These are phyloP conservation scores for Diaporthe destruens DNA, from an alignment of 2,329 filamentous ascomycete species.

Conservation along the genomic window DNA sequence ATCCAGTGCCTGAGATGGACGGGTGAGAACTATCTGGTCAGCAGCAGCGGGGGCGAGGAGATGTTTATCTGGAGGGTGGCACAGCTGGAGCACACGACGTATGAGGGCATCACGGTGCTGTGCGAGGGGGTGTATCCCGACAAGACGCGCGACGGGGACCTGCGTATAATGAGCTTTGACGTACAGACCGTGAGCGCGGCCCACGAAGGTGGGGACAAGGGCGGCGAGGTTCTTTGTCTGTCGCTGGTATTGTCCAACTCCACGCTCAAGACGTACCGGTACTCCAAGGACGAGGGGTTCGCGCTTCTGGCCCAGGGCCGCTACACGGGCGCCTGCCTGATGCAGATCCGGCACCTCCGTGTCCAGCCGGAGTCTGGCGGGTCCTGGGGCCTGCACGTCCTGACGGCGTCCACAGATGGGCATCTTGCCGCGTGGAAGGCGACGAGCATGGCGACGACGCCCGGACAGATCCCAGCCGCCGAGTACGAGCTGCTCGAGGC, in stretches of 20 bases:
- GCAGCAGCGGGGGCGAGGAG: constrained; percentile 88
- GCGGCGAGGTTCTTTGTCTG: constrained; percentile 64
- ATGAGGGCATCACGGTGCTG: constrained; percentile 65
- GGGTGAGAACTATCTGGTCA: constrained; percentile 79
- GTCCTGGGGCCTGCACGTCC: constrained; percentile 54
- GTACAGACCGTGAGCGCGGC: constrained; percentile 52
- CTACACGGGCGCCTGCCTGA: constrained; percentile 83
- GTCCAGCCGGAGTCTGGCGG: constrained; percentile 42
- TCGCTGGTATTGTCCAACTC: constrained; percentile 89
- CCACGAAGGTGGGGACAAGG: constrained; percentile 39
- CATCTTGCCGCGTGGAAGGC: constrained; percentile 72
- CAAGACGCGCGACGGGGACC: constrained; percentile 68
- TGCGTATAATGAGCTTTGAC: constrained; percentile 87
- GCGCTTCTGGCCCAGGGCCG: constrained; percentile 63
- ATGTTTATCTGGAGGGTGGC: constrained; percentile 85
- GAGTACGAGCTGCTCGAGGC: constrained; percentile 50
- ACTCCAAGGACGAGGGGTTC: constrained; percentile 58
- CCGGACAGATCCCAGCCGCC: constrained; percentile 24
- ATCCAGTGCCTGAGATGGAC: constrained; percentile 87
- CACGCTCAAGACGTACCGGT: constrained; percentile 72
- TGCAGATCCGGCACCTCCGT: constrained; percentile 67
- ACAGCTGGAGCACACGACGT: constrained; percentile 60
- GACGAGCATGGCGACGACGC: constrained; percentile 27
- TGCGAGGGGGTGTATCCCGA: constrained; percentile 68
- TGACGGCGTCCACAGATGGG: constrained; percentile 87